Conservation (phyloP, 192 early-diverging fungal species). For the Pilobolus umbonatus region DNA sequence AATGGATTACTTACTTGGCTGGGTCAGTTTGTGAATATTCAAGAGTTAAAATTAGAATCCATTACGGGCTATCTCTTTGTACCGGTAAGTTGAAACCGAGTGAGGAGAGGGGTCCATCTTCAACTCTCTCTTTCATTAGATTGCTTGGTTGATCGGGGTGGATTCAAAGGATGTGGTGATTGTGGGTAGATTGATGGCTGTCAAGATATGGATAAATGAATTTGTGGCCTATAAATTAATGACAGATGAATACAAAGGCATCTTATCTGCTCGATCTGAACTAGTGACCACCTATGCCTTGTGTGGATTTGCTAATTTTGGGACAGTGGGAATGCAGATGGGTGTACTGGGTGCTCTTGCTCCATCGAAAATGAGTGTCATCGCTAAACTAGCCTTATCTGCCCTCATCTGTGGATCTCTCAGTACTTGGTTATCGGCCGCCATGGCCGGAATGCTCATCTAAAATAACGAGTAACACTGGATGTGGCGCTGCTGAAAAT, state of each 20-base stretch:
- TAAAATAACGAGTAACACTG: background rate
- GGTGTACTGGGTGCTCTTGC: slow-evolving; percentile 70
- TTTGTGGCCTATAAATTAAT: slow-evolving; percentile 67
- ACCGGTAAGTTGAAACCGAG: slow-evolving; percentile 33
- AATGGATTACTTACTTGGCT: slow-evolving; percentile 71
- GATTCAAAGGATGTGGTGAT: slow-evolving; percentile 37
- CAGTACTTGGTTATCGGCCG: slow-evolving; percentile 74
- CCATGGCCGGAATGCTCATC: slow-evolving; percentile 69
- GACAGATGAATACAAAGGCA: slow-evolving; percentile 26
- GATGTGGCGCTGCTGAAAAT: too few relatives aligned
- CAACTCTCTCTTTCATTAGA: background rate
- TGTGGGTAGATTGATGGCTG: slow-evolving; percentile 64
- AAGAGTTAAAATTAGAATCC: slow-evolving; percentile 56
- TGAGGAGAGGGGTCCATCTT: background rate
- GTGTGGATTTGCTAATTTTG: slow-evolving; percentile 86
- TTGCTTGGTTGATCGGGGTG: slow-evolving; percentile 55
- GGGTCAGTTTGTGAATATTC: slow-evolving; percentile 57
- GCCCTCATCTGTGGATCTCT: slow-evolving; percentile 77
- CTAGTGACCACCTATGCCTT: slow-evolving; percentile 68
- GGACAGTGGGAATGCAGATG: slow-evolving; percentile 80
- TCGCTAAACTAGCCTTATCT: slow-evolving; percentile 68
- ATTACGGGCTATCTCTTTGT: slow-evolving; percentile 74
- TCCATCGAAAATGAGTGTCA: slow-evolving; percentile 59
- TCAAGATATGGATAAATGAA: slow-evolving; percentile 83
- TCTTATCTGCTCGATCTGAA: slow-evolving; percentile 42